Conservation (phyloP, 1,284 basidiomycete genomes). For the Rhodotorula glutinis region DNA sequence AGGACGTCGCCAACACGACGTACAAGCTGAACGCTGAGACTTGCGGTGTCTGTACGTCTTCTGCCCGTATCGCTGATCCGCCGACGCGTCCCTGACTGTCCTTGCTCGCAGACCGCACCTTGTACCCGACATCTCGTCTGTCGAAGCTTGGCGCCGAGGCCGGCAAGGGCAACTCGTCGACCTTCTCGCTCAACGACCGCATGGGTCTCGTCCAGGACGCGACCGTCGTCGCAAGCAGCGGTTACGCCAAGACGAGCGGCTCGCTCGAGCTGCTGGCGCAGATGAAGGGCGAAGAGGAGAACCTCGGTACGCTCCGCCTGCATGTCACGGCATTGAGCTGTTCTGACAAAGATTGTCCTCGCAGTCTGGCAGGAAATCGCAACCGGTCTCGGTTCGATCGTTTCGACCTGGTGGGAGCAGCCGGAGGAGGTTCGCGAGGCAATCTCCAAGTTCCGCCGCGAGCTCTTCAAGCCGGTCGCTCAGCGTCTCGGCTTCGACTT, state of each 20-base stretch:
- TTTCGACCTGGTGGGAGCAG: constrained; percentile 80
- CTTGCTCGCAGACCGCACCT: constrained; percentile 65
- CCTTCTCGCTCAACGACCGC: constrained; percentile 72
- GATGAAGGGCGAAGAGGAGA: constrained; percentile 49
- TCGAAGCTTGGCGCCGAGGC: constrained; percentile 75
- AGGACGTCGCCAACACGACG: constrained; percentile 54
- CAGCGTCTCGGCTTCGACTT: constrained; percentile 76
- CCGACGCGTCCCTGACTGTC: neutral
- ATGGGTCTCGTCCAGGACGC: neutral
- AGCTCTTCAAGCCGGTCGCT: constrained; percentile 73
- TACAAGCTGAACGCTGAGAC: constrained; percentile 87
- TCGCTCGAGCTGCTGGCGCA: constrained; percentile 44
- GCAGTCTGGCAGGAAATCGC: constrained; percentile 64
- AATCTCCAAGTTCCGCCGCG: constrained; percentile 53
- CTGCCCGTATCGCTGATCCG: too few relatives aligned
- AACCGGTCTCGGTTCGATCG: constrained; percentile 58
- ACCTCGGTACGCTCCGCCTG: constrained; percentile 44
- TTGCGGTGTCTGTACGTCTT: constrained; percentile 57
- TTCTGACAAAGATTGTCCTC: too few relatives aligned
- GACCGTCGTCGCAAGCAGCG: constrained; percentile 49
- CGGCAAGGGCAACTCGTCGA: constrained; percentile 57
- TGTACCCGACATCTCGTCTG: constrained; percentile 79
- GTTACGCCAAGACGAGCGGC: constrained; percentile 50
- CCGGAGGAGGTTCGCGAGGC: constrained; percentile 59
- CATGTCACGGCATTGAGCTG: too few relatives aligned